Conservation (phyloP, 23 red algal genomes). For the Gracilaria gracilis region DNA sequence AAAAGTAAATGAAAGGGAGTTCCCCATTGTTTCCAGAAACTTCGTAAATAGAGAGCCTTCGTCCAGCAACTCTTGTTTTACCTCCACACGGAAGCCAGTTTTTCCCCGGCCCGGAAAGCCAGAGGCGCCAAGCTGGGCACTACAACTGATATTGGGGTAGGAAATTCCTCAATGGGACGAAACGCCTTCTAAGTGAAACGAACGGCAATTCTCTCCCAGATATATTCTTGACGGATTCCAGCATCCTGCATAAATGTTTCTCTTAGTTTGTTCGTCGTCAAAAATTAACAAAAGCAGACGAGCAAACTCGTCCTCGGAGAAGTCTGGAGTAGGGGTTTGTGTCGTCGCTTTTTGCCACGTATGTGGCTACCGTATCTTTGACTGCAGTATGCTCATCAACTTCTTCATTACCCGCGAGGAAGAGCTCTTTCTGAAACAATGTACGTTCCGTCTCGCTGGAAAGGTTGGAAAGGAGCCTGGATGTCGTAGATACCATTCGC, state of each 20-base stretch:
- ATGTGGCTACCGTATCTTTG: too few species aligned
- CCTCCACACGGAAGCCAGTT: background rate
- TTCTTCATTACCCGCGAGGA: too few species aligned
- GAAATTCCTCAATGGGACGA: background rate
- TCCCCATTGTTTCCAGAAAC: too few species aligned
- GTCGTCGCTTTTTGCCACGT: background rate
- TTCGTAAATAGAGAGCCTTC: background rate
- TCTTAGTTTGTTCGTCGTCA: background rate
- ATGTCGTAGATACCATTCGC: too few species aligned
- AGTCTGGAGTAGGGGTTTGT: background rate
- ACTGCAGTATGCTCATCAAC: too few species aligned
- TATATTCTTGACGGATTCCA: background rate
- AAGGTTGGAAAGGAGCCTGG: too few species aligned
- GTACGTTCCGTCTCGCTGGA: too few species aligned
- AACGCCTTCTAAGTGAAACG: too few species aligned
- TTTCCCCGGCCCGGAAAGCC: background rate
- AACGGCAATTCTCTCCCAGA: too few species aligned
- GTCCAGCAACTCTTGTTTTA: background rate
- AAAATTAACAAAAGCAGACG: background rate
- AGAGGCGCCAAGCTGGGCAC: background rate
- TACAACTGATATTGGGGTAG: background rate
- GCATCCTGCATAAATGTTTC: background rate
- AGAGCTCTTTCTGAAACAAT: too few species aligned
- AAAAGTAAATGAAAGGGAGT: too few species aligned
- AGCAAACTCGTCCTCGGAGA: background rate